Conservation (phyloP, 2,329 filamentous ascomycete genomes). For the Fusarium mundagurra region DNA sequence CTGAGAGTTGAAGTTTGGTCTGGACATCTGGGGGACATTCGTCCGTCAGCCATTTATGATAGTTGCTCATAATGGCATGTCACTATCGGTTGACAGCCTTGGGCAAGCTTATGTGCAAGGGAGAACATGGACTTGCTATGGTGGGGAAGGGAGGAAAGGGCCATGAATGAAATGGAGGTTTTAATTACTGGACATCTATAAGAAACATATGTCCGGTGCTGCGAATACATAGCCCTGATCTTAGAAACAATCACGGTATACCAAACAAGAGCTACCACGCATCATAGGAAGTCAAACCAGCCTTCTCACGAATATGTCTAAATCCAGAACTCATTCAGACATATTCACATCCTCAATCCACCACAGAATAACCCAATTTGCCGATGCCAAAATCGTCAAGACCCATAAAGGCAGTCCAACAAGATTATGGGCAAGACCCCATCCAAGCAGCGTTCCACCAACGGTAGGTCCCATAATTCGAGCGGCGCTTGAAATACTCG, state of each 20-base stretch:
- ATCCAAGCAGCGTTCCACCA: constrained; percentile 61
- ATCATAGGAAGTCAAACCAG: too few relatives aligned
- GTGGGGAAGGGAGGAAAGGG: background rate
- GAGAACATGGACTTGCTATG: background rate
- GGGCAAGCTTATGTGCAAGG: background rate
- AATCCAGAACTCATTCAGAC: background rate
- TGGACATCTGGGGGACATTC: background rate
- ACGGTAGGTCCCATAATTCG: constrained; percentile 61
- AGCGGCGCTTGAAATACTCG: constrained; percentile 60
- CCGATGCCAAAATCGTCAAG: background rate
- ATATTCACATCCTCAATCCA: constrained; percentile 4
- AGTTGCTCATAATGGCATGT: background rate
- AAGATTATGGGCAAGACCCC: constrained; percentile 51
- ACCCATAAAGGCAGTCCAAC: background rate
- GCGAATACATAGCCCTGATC: accelerated
- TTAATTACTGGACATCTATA: accelerated
- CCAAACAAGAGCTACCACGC: accelerated
- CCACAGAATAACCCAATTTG: background rate
- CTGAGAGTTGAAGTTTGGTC: too few relatives aligned
- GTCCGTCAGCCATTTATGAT: accelerated
- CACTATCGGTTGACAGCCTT: background rate
- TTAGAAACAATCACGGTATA: background rate
- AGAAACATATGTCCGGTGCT: accelerated
- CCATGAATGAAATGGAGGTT: accelerated
- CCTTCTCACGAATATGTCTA: accelerated